Percentiles rank a stretch among this genome's conserved stretches.
These are phyloP conservation scores for Magnusiomyces fungicola DNA, from an alignment of 1,139 yeast species.

Conservation along the genomic window DNA sequence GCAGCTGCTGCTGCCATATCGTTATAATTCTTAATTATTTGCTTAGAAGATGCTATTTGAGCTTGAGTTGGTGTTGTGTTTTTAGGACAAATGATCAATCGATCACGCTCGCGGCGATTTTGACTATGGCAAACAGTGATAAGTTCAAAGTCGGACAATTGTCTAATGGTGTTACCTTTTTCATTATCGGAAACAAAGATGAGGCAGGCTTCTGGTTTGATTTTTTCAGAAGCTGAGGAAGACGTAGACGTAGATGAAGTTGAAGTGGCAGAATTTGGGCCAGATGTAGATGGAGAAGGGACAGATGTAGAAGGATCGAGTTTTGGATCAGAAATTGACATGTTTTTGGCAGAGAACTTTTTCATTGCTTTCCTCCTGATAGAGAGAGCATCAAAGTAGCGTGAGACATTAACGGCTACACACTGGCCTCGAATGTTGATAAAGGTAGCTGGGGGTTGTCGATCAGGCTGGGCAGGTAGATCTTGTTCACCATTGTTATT, in stretches of 20 bases:
- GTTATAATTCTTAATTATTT: slow-evolving; percentile 22
- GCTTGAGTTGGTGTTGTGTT: slow-evolving; percentile 57
- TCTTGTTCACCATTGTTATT: too few species aligned
- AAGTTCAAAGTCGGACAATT: slow-evolving; percentile 69
- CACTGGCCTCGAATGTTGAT: slow-evolving; percentile 56
- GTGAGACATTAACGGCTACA: slow-evolving; percentile 64
- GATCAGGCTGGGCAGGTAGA: slow-evolving; percentile 9
- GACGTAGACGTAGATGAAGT: slow-evolving; percentile 8
- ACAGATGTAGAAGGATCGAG: neutral
- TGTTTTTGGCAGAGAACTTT: slow-evolving; percentile 32
- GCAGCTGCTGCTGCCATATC: neutral
- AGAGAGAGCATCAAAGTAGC: slow-evolving; percentile 74
- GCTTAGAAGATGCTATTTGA: slow-evolving; percentile 60
- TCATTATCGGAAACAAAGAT: slow-evolving; percentile 39
- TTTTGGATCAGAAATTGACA: slow-evolving; percentile 3
- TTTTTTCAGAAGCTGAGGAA: slow-evolving; percentile 23
- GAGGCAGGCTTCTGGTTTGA: slow-evolving; percentile 44
- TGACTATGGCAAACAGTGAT: slow-evolving; percentile 75
- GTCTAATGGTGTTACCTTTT: slow-evolving; percentile 34
- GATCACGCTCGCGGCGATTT: slow-evolving; percentile 61
- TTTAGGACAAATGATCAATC: slow-evolving; percentile 63
- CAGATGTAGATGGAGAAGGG: neutral
- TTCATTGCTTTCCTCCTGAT: slow-evolving; percentile 65
- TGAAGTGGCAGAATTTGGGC: too few species aligned
- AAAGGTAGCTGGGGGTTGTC: slow-evolving; percentile 50